Evolutionary conservation across 129 eudicot genomes (phyloP).

Genomic region (Saposhnikovia divaricata): DNA sequence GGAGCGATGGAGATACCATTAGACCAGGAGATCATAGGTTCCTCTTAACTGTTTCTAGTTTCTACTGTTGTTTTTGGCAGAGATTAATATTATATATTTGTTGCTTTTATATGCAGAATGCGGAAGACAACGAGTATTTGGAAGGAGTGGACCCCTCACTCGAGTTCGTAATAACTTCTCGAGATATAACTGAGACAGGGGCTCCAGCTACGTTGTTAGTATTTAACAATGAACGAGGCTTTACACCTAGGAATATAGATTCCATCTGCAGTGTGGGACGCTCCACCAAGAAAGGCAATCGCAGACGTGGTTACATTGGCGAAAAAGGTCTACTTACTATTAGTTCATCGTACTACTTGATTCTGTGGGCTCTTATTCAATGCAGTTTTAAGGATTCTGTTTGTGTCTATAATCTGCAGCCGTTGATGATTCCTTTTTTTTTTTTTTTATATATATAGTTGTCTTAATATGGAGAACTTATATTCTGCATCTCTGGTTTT

Average conservation of each 20-base stretch:
- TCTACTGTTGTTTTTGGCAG: too few species aligned
- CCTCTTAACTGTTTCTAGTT: too few species aligned
- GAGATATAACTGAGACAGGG: conserved; percentile 46
- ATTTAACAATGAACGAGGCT: conserved; percentile 53
- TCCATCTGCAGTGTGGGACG: conserved; percentile 49
- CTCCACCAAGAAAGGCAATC: conserved; percentile 45
- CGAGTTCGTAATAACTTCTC: conserved; percentile 45
- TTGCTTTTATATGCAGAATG: conserved; percentile 27
- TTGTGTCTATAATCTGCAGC: too few species aligned
- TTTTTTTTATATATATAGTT: too few species aligned
- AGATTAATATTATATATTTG: too few species aligned
- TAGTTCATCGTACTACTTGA: not conserved
- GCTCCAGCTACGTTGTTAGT: conserved; percentile 47
- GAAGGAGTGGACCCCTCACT: conserved; percentile 46
- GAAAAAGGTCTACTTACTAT: conserved; percentile 43
- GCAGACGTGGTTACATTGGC: conserved; percentile 45
- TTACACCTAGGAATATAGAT: conserved; percentile 32
- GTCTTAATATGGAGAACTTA: too few species aligned
- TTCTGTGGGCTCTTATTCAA: too few species aligned
- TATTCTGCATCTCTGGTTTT: too few species aligned
- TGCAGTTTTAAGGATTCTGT: too few species aligned
- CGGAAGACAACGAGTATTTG: conserved; percentile 53
- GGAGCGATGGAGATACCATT: too few species aligned
- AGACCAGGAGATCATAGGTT: too few species aligned
- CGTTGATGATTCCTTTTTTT: too few species aligned